Percentiles rank a stretch among this genome's conserved stretches.
Evolutionary conservation across 2,329 filamentous ascomycete genomes (phyloP).

Genomic region (Alternaria metachromatica): DNA sequence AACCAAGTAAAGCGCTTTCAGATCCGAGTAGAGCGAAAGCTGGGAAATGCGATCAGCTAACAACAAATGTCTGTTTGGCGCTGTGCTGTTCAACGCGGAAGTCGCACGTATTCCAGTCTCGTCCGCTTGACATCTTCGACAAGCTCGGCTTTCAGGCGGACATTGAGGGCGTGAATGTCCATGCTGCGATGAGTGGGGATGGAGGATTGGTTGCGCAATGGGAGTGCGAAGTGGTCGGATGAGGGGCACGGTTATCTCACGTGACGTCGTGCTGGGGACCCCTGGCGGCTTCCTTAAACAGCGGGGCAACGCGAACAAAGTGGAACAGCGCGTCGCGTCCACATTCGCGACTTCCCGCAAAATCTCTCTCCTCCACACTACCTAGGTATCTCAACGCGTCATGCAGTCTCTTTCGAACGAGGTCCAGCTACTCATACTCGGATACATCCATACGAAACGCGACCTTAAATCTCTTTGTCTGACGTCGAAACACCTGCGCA

Average conservation of each 20-base stretch:
- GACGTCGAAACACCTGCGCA: background rate
- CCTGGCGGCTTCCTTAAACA: background rate
- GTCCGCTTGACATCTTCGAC: background rate
- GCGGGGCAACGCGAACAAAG: background rate
- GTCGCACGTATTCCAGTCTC: background rate
- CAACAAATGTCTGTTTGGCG: background rate
- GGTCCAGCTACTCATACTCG: background rate
- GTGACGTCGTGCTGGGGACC: background rate
- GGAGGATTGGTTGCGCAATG: background rate
- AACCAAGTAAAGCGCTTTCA: conserved; percentile 10
- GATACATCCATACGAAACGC: background rate
- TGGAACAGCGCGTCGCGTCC: too few relatives aligned
- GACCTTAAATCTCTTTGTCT: conserved; percentile 4
- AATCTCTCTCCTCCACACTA: background rate
- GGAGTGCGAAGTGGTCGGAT: background rate
- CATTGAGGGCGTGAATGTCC: background rate
- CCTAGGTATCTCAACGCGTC: background rate
- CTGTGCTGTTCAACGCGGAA: background rate
- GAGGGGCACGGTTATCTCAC: background rate
- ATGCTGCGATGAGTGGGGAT: background rate
- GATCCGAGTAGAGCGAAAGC: conserved; percentile 6
- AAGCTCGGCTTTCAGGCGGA: background rate
- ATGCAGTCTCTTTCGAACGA: background rate
- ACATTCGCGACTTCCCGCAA: background rate
- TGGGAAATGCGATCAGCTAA: background rate